A percentile compares a stretch with the other conserved stretches of the same genome.
These are phyloP conservation scores for Thuja plicata DNA, from an alignment of 83 land plant genomes.

Conservation along the genomic window DNA sequence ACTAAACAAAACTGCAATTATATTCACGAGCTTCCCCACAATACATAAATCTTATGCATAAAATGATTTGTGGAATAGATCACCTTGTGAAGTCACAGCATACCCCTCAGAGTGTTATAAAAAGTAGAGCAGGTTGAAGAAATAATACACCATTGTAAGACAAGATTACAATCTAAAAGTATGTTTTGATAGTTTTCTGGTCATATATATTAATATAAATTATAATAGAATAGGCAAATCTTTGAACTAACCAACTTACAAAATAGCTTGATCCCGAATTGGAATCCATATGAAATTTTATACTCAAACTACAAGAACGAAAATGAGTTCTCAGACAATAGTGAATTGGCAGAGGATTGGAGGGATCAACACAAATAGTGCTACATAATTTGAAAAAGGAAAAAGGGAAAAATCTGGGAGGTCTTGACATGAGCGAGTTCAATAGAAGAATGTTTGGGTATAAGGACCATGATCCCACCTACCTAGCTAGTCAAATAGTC, in stretches of 20 bases:
- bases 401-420: too few species aligned
- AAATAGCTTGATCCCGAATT: neutral
- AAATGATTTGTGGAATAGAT: too few species aligned
- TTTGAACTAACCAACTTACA: neutral
- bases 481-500: too few species aligned
- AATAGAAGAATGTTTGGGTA: too few species aligned
- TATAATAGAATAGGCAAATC: neutral
- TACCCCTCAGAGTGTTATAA: too few species aligned
- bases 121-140: neutral
- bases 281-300: neutral
- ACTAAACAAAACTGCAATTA: neutral
- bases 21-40: too few species aligned
- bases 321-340: neutral
- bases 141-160: neutral
- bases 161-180: neutral
- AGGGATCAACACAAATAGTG: neutral
- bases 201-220: too few species aligned
- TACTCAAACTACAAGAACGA: neutral
- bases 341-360: neutral
- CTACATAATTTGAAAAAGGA: neutral
- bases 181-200: neutral
- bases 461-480: too few species aligned
- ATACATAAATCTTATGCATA: too few species aligned
- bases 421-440: too few species aligned
- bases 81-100: too few species aligned